These are phyloP conservation scores for Diaporthe australafricana DNA, from an alignment of 2,329 filamentous ascomycete species.

Conservation along the genomic window DNA sequence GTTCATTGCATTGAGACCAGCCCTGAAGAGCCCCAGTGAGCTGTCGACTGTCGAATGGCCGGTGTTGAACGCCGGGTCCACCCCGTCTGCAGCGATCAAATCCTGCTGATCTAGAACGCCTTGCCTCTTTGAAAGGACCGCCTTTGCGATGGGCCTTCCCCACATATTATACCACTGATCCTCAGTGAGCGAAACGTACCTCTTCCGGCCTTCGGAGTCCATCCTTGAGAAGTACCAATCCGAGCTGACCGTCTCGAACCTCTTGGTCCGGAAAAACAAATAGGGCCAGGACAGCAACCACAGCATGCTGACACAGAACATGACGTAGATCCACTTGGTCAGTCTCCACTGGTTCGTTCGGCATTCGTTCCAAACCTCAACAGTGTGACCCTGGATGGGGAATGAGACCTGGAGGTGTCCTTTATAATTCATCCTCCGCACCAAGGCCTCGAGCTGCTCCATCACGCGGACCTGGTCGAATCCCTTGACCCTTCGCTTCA, in stretches of 20 bases:
- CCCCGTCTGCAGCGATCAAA: slow-evolving; percentile 56
- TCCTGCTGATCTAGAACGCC: slow-evolving; percentile 68
- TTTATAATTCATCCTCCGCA: slow-evolving; percentile 75
- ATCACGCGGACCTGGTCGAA: slow-evolving; percentile 69
- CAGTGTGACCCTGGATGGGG: slow-evolving; percentile 64
- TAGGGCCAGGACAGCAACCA: slow-evolving; percentile 79
- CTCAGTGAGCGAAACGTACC: slow-evolving; percentile 66
- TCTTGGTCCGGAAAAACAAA: slow-evolving; percentile 74
- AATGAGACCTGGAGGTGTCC: slow-evolving; percentile 71
- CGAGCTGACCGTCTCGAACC: slow-evolving; percentile 72
- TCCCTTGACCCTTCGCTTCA: slow-evolving; percentile 66
- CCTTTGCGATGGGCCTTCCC: slow-evolving; percentile 68
- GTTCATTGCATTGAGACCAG: slow-evolving; percentile 63
- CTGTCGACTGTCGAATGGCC: slow-evolving; percentile 54
- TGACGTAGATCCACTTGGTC: slow-evolving; percentile 70
- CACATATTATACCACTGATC: slow-evolving; percentile 73
- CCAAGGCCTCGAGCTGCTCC: slow-evolving; percentile 64
- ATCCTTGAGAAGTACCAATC: slow-evolving; percentile 68
- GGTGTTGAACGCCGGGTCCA: slow-evolving; percentile 51
- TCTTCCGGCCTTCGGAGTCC: slow-evolving; percentile 49
- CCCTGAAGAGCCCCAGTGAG: slow-evolving; percentile 56
- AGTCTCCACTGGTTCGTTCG: slow-evolving; percentile 74
- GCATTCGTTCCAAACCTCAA: slow-evolving; percentile 74
- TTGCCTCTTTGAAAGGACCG: slow-evolving; percentile 69
- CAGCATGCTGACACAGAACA: slow-evolving; percentile 75